Base-by-base conservation (phyloP, 331 rosid genomes). In the Ulmus americana region DNA sequence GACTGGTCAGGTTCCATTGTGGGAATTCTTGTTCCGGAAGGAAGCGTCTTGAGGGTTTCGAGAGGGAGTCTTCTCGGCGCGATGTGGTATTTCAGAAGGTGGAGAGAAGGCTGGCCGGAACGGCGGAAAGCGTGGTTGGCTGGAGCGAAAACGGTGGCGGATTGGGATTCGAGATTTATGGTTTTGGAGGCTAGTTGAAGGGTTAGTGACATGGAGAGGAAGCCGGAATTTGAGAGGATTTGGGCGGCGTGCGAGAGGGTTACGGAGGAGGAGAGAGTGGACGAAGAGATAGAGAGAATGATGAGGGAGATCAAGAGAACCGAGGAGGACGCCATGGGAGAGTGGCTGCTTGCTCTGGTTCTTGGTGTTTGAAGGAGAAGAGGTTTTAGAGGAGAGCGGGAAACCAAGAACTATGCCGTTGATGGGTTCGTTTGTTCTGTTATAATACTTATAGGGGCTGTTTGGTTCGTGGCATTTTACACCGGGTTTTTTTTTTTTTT, bases 71-170 rank as follows among this genome's bases (percentile, higher is more conserved):
- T 73, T 0, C 11, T 4, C 2, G 83, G 83, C 16, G 70, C 50
- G 67, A 78, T 61, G 81, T 81, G 83, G 63, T 75, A 72, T 50
- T 54, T 71, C 15, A 78, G 78, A 12, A 74, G 77, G 18, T 58
- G 59, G 39, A 75, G 72, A 4, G 81, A 62, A 38, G 77, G 79
- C 1, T 72, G 72, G 50, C 83, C 81, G 0, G 42, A 50, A 56
- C 55, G 66, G 54, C 59, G 9, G 76, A 82, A 82, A 45, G 81
- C 70, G 48, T 45, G 6, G 77, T 72, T 76, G 39, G 64, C 35
- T 10, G 83, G 81, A 40, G 77, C 72, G 61, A 82, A 82, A 18
- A 82, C 55, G 77, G 81, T 82, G 74, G 83, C 72, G 20, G 72
- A 35, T 13, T 79, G 69, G 5, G 68, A 77, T 10, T 42, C 50